Percentiles rank a stretch among this genome's conserved stretches.
Conservation (phyloP, 495 filamentous ascomycete genomes). For the Endocarpon pusillum region DNA sequence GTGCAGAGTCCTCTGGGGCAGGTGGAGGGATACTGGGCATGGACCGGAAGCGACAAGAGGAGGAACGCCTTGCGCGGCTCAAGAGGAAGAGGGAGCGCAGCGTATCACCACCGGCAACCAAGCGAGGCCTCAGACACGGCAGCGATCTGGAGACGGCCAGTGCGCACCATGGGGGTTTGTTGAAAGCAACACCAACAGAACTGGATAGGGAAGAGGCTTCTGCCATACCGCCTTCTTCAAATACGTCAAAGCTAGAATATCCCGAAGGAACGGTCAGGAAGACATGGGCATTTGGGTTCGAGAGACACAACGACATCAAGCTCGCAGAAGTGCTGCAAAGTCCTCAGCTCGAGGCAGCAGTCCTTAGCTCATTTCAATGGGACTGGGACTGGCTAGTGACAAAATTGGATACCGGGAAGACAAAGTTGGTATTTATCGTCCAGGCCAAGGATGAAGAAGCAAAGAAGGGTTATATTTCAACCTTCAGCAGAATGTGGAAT, state of each 20-base stretch:
- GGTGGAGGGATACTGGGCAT: constrained; percentile 29
- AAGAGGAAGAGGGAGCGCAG: constrained; percentile 39
- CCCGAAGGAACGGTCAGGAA: constrained; percentile 63
- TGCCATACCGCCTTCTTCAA: constrained; percentile 7
- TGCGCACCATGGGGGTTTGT: constrained; percentile 3
- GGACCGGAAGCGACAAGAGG: constrained; percentile 71
- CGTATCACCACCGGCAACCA: constrained; percentile 21
- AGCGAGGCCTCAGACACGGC: constrained; percentile 6
- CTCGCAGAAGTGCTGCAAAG: constrained; percentile 79
- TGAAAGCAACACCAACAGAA: constrained; percentile 1
- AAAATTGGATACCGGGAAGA: constrained; percentile 36
- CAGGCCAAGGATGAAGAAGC: constrained; percentile 43
- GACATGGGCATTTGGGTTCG: constrained; percentile 48
- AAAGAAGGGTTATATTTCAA: constrained; percentile 22
- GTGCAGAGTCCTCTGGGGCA: neutral
- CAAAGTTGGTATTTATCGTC: constrained; percentile 50
- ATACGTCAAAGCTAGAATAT: constrained; percentile 33
- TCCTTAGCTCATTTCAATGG: constrained; percentile 79
- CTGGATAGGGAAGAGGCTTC: neutral
- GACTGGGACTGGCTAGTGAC: constrained; percentile 55
- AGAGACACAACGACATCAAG: constrained; percentile 59
- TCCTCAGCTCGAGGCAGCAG: constrained; percentile 48
- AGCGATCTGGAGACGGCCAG: constrained; percentile 8
- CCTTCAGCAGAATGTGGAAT: constrained; percentile 33
- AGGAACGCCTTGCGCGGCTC: constrained; percentile 57